Conservation (phyloP, 345 rosid genomes). For the Brassica rapa region DNA sequence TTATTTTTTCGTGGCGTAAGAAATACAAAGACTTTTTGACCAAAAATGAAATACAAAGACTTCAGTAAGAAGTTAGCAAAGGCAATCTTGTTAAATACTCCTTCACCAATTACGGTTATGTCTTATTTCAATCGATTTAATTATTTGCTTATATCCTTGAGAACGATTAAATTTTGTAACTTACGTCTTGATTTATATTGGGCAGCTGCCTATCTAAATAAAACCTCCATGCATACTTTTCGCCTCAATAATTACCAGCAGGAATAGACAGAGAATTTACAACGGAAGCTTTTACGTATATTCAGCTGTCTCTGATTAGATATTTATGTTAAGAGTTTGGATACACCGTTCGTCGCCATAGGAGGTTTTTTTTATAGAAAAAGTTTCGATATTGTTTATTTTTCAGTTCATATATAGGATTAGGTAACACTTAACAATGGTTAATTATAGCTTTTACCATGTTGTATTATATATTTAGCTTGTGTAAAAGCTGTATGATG, state of each 20-base stretch:
- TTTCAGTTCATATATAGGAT: constrained; percentile 6
- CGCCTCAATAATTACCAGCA: background rate
- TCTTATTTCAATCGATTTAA: too few relatives aligned
- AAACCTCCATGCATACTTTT: background rate
- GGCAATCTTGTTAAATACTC: too few relatives aligned
- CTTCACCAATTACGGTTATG: too few relatives aligned
- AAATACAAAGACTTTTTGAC: too few relatives aligned
- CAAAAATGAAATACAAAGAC: too few relatives aligned
- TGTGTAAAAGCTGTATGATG: background rate
- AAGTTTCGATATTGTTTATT: background rate
- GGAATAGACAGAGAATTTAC: background rate
- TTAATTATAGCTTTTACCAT: constrained; percentile 1
- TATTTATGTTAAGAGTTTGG: background rate
- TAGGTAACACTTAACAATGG: constrained; percentile 7
- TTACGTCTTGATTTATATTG: too few relatives aligned
- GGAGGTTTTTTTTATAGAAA: background rate
- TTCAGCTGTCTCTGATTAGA: background rate
- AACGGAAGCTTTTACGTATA: background rate
- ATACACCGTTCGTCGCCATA: background rate
- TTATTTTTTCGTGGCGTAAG: too few relatives aligned
- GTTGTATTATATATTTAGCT: background rate
- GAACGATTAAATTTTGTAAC: too few relatives aligned
- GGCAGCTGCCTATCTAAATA: background rate
- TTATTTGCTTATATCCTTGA: too few relatives aligned
- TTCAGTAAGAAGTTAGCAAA: too few relatives aligned